Percentiles rank a stretch among this genome's conserved stretches.
Evolutionary conservation across 441 rosid species (phyloP).

Genomic region (Populus hybrid): DNA sequence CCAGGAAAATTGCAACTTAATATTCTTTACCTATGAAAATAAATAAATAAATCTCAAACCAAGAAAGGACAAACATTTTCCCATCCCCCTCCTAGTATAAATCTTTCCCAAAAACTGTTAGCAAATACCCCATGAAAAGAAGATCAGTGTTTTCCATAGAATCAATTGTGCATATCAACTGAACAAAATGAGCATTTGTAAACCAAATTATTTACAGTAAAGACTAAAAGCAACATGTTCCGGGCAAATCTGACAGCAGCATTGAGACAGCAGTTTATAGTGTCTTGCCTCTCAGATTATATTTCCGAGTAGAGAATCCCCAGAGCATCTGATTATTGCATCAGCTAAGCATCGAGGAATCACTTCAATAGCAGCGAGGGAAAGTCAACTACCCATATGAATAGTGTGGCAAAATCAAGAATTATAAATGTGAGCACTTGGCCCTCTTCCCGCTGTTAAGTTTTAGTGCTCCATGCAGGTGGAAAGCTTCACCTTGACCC

Average conservation of each 20-base stretch:
- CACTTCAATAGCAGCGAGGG: neutral
- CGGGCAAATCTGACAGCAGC: neutral
- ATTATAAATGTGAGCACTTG: constrained; percentile 26
- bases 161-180: neutral
- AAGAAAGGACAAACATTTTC: too few relatives aligned
- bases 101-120: too few relatives aligned
- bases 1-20: too few relatives aligned
- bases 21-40: too few relatives aligned
- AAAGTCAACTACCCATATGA: constrained; percentile 11
- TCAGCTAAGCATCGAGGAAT: neutral
- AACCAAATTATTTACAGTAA: constrained; percentile 10
- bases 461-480: constrained; percentile 46
- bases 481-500: constrained; percentile 76
- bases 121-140: too few relatives aligned
- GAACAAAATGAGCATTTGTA: neutral
- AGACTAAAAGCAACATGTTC: neutral
- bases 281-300: neutral
- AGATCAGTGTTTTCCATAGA: neutral
- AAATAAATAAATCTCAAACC: too few relatives aligned
- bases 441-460: constrained; percentile 37
- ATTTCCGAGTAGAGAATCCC: neutral
- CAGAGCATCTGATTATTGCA: neutral
- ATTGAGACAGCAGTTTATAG: neutral
- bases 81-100: too few relatives aligned
- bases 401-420: neutral